A percentile compares a stretch with the other conserved stretches of the same genome.
Evolutionary conservation across 2,329 filamentous ascomycete genomes (phyloP).

Genomic region (Xylariales sp.): DNA sequence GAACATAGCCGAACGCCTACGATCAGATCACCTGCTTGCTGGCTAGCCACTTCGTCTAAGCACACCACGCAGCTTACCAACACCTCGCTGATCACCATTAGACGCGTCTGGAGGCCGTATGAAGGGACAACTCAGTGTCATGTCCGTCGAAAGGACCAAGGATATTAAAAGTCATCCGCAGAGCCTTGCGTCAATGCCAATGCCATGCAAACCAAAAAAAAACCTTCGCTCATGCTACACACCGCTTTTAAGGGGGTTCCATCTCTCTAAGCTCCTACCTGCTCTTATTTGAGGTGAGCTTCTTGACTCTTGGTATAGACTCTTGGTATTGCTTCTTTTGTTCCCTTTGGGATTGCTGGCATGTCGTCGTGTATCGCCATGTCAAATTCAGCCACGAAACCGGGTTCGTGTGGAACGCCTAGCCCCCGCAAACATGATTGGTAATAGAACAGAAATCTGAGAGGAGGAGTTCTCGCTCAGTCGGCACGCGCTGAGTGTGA

Average conservation of each 20-base stretch:
- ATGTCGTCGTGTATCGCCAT: too few species aligned
- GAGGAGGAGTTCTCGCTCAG: constrained; percentile 10
- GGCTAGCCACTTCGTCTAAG: too few species aligned
- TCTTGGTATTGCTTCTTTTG: too few species aligned
- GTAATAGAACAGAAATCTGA: constrained; percentile 8
- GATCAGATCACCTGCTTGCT: too few species aligned
- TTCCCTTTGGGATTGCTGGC: too few species aligned
- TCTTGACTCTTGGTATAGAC: neutral
- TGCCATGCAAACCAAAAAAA: constrained; percentile 6
- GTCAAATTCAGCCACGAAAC: neutral
- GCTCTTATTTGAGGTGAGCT: neutral
- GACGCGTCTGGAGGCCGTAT: neutral
- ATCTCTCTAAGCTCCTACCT: neutral
- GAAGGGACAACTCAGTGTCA: too few species aligned
- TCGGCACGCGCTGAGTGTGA: constrained; percentile 5
- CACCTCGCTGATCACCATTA: constrained; percentile 7
- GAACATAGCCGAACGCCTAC: neutral
- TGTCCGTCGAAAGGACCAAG: too few species aligned
- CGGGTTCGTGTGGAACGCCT: constrained; percentile 5
- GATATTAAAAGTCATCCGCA: neutral
- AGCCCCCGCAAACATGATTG: constrained; percentile 11
- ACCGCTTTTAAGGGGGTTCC: too few species aligned
- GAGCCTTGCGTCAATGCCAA: neutral
- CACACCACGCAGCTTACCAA: constrained; percentile 1
- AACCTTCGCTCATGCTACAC: constrained; percentile 5